Evolutionary conservation across 371 early-diverging fungal genomes (phyloP).

Genomic region (Amoeboaphelidium occidentale): DNA sequence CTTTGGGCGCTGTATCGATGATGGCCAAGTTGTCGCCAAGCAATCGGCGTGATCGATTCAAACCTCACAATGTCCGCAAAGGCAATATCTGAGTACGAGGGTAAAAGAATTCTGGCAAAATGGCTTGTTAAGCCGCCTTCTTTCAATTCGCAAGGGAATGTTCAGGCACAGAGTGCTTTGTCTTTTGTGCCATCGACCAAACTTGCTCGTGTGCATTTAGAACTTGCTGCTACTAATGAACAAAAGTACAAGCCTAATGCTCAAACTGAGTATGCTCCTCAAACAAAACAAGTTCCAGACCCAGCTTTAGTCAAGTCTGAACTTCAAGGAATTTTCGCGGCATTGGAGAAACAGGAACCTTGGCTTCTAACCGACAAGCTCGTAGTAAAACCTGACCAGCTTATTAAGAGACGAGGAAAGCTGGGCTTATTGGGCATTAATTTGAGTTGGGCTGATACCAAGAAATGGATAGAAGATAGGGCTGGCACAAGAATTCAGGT

Average conservation of each 20-base stretch:
- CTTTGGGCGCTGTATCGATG: too few species aligned
- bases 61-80: constrained; percentile 73
- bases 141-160: not conserved
- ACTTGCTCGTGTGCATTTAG: constrained; percentile 34
- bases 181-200: constrained; percentile 13
- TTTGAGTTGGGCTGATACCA: constrained; percentile 56
- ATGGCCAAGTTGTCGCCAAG: too few species aligned
- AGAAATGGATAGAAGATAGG: constrained; percentile 62
- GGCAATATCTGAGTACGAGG: constrained; percentile 88
- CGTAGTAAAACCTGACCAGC: constrained; percentile 89
- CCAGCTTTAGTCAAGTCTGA: not conserved
- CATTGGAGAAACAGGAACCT: constrained; percentile 4
- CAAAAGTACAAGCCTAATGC: not conserved
- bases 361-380: constrained; percentile 18
- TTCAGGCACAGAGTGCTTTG: not conserved
- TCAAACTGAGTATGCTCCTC: not conserved
- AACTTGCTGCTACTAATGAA: not conserved
- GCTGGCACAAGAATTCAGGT: constrained; percentile 64
- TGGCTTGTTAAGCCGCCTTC: constrained; percentile 44
- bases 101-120: constrained; percentile 74
- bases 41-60: too few species aligned
- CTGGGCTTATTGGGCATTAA: constrained; percentile 72
- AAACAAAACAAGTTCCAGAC: not conserved
- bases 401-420: constrained; percentile 92
- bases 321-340: constrained; percentile 18